Evolutionary conservation across 257 asterid species (phyloP).

Genomic region (Echium plantagineum): DNA sequence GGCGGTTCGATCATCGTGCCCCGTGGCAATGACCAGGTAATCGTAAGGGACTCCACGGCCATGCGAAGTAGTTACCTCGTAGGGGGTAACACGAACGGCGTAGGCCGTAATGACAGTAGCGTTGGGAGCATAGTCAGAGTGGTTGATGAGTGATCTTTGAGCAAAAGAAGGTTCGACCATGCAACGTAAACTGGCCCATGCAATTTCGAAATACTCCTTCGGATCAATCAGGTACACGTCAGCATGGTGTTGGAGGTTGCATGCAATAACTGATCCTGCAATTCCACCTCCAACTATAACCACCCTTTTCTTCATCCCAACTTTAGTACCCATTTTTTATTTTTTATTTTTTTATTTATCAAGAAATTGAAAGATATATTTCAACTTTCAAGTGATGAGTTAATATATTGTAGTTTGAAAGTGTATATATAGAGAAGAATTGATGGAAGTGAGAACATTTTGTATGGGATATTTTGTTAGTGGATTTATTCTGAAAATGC

Average conservation of each 20-base stretch:
- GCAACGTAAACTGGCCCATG: slow-evolving; percentile 1
- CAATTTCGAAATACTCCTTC: not conserved
- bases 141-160: not conserved
- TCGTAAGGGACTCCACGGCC: not conserved
- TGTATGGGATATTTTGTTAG: no score
- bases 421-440: not conserved
- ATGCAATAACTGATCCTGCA: not conserved
- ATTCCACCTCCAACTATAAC: slow-evolving; percentile 2
- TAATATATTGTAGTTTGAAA: not conserved
- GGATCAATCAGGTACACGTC: not conserved
- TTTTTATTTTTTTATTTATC: not conserved
- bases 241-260: not conserved
- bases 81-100: not conserved
- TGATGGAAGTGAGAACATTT: not conserved
- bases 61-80: not conserved
- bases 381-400: not conserved
- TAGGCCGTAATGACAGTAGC: not conserved
- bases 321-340: not conserved
- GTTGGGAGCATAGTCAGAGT: not conserved
- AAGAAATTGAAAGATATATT: not conserved
- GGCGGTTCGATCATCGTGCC: not conserved
- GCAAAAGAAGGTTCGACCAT: slow-evolving; percentile 2
- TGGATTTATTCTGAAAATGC: not conserved
- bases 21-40: not conserved
- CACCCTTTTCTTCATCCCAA: not conserved